Base-by-base conservation (phyloP, 1,139 yeast species). In the Kluyveromyces sp. region DNA sequence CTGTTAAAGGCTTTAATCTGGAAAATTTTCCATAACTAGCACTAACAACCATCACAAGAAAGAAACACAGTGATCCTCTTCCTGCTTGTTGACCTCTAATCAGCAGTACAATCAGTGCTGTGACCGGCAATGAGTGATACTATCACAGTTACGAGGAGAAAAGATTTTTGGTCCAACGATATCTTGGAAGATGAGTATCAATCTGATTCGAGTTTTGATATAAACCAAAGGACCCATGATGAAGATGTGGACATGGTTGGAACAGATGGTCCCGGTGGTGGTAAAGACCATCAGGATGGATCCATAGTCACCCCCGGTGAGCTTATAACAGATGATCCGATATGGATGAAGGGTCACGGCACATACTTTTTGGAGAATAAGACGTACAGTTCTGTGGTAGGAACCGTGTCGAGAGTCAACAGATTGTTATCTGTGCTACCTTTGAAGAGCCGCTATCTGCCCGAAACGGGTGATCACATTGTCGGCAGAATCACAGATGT, bases 291-390 rank as follows among this genome's bases (percentile, higher is more conserved):
- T 9, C 50, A 56, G 3, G 64, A 58, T 32, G 54, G 57, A 12
- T 57, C 63, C 16, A 66, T 82, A 11, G 95, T 92, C 15, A 87
- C 96, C 0, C 99, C 99, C 0, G 99, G 99, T n/a, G 97, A 94
- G 61, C 68, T 89, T 45, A 86, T 94, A 15, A 92, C 98, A 0
- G 94, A 85, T 55, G 98, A 94, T 58, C 88, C 96, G 6, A 76
- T 83, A 3, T 92, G 97, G 96, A 94, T 94, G 98, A 78, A 95
- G 62, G 99, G 98, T 29, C 99, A 94, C 62, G 98, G 98, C 2
- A 94, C 98, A 0, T 92, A 87, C 62, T 79, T 83, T 50, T 68
- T 82, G 34, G 77, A 77, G 30, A 68, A 70, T 43, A 70, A 75
- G 54, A 88, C 96, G 1, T 88, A 78, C 61, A 83, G 96, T 1